A percentile compares a stretch with the other conserved stretches of the same genome.
phyloP scores from a whole-genome alignment of 495 filamentous ascomycete genomes.

The Cercophora newfieldiana region DNA sequence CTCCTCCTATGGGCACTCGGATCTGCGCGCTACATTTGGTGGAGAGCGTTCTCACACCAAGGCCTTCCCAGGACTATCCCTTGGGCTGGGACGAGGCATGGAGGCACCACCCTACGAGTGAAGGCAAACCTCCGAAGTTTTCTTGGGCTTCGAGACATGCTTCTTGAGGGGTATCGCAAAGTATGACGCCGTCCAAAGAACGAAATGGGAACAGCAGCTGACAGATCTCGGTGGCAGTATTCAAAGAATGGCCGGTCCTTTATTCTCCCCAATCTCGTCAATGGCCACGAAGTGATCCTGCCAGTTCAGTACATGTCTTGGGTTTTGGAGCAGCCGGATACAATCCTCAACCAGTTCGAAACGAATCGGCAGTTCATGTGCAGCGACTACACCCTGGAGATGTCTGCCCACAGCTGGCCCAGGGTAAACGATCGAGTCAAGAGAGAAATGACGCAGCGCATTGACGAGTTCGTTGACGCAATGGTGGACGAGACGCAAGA shows the following conservation, averaged over 20 bases:
- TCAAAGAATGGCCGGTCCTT: conserved; percentile 39
- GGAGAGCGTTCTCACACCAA: conserved; percentile 17
- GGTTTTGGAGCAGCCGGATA: conserved; percentile 46
- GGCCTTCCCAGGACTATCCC: conserved; percentile 10
- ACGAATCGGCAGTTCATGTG: conserved; percentile 41
- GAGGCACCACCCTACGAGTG: neutral
- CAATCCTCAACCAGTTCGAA: conserved; percentile 35
- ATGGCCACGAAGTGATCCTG: conserved; percentile 44
- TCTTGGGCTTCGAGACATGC: conserved; percentile 2
- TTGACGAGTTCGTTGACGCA: conserved; percentile 32
- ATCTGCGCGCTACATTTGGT: conserved; percentile 9
- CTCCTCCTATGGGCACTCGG: neutral
- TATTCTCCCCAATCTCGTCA: conserved; percentile 42
- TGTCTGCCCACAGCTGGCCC: conserved; percentile 27
- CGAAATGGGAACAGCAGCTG: neutral
- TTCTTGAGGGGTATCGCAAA: conserved; percentile 9
- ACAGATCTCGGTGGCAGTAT: conserved; percentile 32
- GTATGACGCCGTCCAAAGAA: neutral
- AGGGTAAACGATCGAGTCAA: conserved; percentile 38
- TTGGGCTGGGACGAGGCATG: neutral
- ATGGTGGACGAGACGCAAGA: conserved; percentile 42
- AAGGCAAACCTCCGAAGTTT: neutral
- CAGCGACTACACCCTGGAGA: conserved; percentile 38
- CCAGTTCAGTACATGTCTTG: conserved; percentile 40
- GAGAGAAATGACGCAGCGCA: conserved; percentile 37